Evolutionary conservation across 495 filamentous ascomycete genomes (phyloP).

Genomic region (Aspergillus sclerotioniger): DNA sequence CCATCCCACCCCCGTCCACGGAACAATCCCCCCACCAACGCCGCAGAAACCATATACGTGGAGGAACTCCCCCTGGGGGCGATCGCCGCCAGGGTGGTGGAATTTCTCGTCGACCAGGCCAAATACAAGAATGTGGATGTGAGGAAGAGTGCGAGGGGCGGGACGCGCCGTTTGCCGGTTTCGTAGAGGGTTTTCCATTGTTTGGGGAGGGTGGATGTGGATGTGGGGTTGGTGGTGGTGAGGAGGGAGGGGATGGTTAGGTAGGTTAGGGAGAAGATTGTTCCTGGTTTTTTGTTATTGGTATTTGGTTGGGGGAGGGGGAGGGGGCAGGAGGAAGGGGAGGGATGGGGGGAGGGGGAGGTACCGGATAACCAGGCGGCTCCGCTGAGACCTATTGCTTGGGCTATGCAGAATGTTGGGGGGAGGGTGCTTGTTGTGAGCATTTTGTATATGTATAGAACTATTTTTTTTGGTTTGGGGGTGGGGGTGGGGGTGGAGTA

Average conservation of each 20-base stretch:
- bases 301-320: background rate
- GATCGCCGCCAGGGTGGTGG: slow-evolving; percentile 26
- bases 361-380: slow-evolving; percentile 35
- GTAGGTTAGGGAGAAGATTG: slow-evolving; percentile 33
- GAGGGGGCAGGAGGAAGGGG: background rate
- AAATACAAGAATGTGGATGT: slow-evolving; percentile 39
- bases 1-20: slow-evolving; percentile 37
- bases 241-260: slow-evolving; percentile 31
- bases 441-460: background rate
- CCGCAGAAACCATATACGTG: slow-evolving; percentile 30
- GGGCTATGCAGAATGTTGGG: slow-evolving; percentile 28
- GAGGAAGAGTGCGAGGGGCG: slow-evolving; percentile 28
- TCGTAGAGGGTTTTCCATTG: slow-evolving; percentile 34
- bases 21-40: slow-evolving; percentile 34
- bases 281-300: slow-evolving; percentile 25
- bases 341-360: background rate
- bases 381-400: slow-evolving; percentile 31
- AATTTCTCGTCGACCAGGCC: slow-evolving; percentile 31
- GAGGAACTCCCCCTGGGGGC: slow-evolving; percentile 10
- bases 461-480: background rate
- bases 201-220: slow-evolving; percentile 25
- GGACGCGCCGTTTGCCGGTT: slow-evolving; percentile 34
- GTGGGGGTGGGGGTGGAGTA: background rate
- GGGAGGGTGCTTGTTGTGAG: slow-evolving; percentile 22
- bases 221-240: slow-evolving; percentile 31